Evolutionary conservation across 345 rosid genomes (phyloP).

Genomic region (Diplotaxis tenuifolia): DNA sequence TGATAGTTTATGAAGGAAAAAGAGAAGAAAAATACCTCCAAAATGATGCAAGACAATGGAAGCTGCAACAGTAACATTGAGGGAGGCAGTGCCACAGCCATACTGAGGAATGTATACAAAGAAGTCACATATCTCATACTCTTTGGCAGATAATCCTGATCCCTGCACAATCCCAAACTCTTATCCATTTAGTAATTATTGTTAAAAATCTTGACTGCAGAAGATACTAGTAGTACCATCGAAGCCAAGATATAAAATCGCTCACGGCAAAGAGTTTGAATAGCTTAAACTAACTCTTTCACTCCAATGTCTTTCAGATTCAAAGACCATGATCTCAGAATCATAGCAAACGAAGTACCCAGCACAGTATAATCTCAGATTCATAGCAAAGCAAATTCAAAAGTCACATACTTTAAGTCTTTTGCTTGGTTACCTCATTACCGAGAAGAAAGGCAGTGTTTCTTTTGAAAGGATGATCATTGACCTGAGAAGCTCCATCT

Average conservation of each 20-base stretch:
- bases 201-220: background rate
- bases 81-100: slow-evolving; percentile 88
- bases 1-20: background rate
- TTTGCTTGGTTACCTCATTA: slow-evolving; percentile 62
- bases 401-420: background rate
- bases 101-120: slow-evolving; percentile 91
- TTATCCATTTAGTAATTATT: background rate
- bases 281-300: background rate
- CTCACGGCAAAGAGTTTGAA: background rate
- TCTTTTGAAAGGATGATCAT: slow-evolving; percentile 75
- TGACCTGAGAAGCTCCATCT: slow-evolving; percentile 63
- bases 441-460: slow-evolving; percentile 94
- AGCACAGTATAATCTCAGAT: background rate
- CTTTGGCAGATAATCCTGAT: slow-evolving; percentile 83
- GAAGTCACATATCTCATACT: slow-evolving; percentile 88
- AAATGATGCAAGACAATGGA: slow-evolving; percentile 92
- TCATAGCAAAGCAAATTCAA: background rate
- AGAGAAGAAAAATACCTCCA: slow-evolving; percentile 53
- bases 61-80: slow-evolving; percentile 96
- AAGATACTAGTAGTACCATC: background rate
- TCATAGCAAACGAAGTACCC: background rate
- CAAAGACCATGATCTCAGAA: background rate
- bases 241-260: background rate
- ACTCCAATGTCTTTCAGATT: background rate
- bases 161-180: slow-evolving; percentile 48